Evolutionary conservation across 192 early-diverging fungal genomes (phyloP), one percentile per base, ranked within the genome.

Genomic region (Coemansia sp.): DNA sequence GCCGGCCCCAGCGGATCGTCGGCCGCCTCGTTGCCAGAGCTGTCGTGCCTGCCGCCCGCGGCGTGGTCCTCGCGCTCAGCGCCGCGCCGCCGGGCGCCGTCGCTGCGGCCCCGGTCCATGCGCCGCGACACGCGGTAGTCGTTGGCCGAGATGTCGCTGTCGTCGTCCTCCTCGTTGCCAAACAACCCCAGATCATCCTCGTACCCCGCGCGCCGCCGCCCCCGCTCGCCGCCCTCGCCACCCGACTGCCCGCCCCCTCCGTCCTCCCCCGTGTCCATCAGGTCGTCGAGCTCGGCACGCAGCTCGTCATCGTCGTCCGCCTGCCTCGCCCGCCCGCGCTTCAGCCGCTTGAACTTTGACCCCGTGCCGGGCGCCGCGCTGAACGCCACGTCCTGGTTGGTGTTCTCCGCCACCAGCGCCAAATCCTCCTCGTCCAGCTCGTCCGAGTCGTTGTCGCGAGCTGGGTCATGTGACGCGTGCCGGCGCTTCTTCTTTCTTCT

Each of bases 361-460:
- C 52, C 52, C 60, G 48, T 65, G 81, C 81, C 50, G 67, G 78
- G 43, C 70, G 65, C 14, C 78, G 55, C 8, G 51, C 58, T 31
- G 10, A 41, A 38, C 25, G 23, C 42, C 19, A 42, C 51, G 63
- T 70, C 70, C 83, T 82, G 37, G 80, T 83, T 51, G 83, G 88
- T 29, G 82, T 95, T 96, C 56, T 94, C 94, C 29, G 86, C 86
- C 25, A 99, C 80, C 23, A 97, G 80, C 18, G 89, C 92, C 46
- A 95, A 64, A 67, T 99, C 97, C 51, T 99, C 97, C 14, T 94
- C 94, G 21, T 93, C 90, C 13, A 93, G 70, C 31, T 94, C 89
- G 47, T 91, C 88, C 27, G 33, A 1, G 14, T 33, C 19, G 8
- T 26, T n/a, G n/a, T n/a, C n/a, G n/a, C n/a, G n/a, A n/a, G n/a